These are phyloP conservation scores for Cardiospermum halicacabum DNA, from an alignment of 345 rosid species.

Conservation along the genomic window DNA sequence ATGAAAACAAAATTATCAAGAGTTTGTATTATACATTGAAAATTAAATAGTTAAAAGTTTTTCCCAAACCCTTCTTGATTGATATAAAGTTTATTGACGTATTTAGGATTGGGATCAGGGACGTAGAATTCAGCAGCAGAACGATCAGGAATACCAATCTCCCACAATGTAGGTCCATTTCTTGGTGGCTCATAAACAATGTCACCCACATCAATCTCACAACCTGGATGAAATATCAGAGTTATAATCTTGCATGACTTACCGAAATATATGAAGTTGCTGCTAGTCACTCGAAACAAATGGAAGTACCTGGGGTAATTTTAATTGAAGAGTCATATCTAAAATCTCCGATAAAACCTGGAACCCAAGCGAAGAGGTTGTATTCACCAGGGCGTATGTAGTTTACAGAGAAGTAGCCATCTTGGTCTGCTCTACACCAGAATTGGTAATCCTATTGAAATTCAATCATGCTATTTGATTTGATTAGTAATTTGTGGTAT, in stretches of 20 bases:
- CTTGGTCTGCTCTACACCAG: conserved; percentile 61
- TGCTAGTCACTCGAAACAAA: background rate
- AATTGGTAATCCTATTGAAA: conserved; percentile 65
- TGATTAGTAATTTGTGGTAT: too few species aligned
- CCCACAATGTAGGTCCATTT: conserved; percentile 66
- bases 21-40: too few species aligned
- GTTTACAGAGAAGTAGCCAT: conserved; percentile 54
- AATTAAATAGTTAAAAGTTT: too few species aligned
- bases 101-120: conserved; percentile 53
- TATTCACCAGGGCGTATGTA: conserved; percentile 46
- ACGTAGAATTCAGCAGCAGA: conserved; percentile 57
- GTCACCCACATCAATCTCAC: conserved; percentile 31
- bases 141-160: conserved; percentile 64
- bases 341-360: conserved; percentile 84
- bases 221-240: conserved; percentile 26
- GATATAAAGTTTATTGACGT: conserved; percentile 45
- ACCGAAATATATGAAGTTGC: background rate
- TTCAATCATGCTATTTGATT: background rate
- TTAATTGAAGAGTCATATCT: conserved; percentile 33
- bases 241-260: background rate
- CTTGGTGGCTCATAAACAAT: conserved; percentile 55
- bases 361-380: conserved; percentile 74
- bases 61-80: too few species aligned
- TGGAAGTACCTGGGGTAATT: conserved; percentile 45
- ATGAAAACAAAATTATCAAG: background rate